Evolutionary conservation across 305 asterid species (phyloP), one percentile per base, ranked within the genome.

Genomic region (Fraxinus nigra): DNA sequence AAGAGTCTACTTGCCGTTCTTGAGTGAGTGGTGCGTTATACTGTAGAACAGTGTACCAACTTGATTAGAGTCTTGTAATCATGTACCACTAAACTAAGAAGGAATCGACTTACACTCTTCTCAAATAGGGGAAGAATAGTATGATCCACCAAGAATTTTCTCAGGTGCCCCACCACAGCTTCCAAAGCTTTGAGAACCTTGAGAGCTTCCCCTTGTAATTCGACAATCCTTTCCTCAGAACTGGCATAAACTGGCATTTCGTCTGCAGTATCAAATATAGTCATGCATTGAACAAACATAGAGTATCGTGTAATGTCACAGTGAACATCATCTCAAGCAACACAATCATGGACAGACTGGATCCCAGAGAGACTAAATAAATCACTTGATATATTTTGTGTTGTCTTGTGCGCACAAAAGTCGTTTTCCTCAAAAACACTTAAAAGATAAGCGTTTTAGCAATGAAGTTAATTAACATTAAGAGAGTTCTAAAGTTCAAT

Each of bases 71-170:
- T 20, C 22, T 6, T 20, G 51, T 8, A 79, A 63, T 81, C 72
- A 77, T 30, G 33, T 24, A 78, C 79, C 67, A 76, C 7, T 26
- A 79, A 76, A 85, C 13, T 72, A 82, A 76, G 37, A 65, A 75
- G 82, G 30, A 80, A 46, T 32, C 1, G 48, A 86, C 95, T 91
- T 88, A 94, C 98, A 75, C 84, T 88, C 86, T 92, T 92, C 89
- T 93, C 97, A 63, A 94, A 93, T 75, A 94, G 85, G 43, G 98
- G 97, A 77, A 94, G 90, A 79, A 94, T 92, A 38, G 90, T 91
- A 3, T 89, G 95, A 90, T 94, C 98, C 73, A 94, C 96, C 86
- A 94, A 84, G 79, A 94, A 94, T 86, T 91, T 93, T 80, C 98
- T 91, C 72, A 94, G 91, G 82, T 93, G 97, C 32, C 90, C 89